These are phyloP conservation scores for Hymenoscyphus salicellus DNA, from an alignment of 2,329 filamentous ascomycete genomes.

Conservation along the genomic window DNA sequence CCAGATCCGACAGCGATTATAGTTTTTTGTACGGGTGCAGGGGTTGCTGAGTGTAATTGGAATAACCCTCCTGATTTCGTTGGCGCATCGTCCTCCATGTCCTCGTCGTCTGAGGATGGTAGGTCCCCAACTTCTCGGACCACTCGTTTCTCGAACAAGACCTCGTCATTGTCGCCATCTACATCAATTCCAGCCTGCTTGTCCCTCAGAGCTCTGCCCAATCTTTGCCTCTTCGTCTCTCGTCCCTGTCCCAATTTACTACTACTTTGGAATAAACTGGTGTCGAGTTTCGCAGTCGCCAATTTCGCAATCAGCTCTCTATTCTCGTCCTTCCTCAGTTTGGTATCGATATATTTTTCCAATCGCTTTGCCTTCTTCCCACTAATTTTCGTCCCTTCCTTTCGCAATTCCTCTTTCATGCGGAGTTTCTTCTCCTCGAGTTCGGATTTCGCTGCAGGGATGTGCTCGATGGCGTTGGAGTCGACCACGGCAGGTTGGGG, in stretches of 20 bases:
- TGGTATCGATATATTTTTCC: constrained; percentile 76
- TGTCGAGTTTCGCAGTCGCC: constrained; percentile 75
- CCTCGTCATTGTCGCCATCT: constrained; percentile 43
- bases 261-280: constrained; percentile 73
- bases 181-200: constrained; percentile 56
- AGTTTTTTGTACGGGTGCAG: constrained; percentile 11
- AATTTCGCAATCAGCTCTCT: constrained; percentile 79
- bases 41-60: constrained; percentile 14
- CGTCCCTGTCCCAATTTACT: constrained; percentile 69
- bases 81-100: constrained; percentile 27
- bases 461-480: constrained; percentile 54
- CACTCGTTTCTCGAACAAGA: constrained; percentile 50
- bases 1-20: constrained; percentile 62
- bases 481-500: constrained; percentile 41
- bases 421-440: constrained; percentile 54
- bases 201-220: constrained; percentile 62
- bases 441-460: constrained; percentile 46
- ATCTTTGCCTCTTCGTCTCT: constrained; percentile 68
- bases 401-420: constrained; percentile 52
- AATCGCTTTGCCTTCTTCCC: constrained; percentile 65
- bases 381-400: constrained; percentile 54
- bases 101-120: constrained; percentile 31
- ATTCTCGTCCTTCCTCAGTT: constrained; percentile 92
- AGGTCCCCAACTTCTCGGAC: constrained; percentile 35
- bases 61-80: constrained; percentile 14